Percentiles rank a stretch among this genome's conserved stretches.
Conservation (phyloP, 1,284 basidiomycete species). For the Xerocomus minutiporus region DNA sequence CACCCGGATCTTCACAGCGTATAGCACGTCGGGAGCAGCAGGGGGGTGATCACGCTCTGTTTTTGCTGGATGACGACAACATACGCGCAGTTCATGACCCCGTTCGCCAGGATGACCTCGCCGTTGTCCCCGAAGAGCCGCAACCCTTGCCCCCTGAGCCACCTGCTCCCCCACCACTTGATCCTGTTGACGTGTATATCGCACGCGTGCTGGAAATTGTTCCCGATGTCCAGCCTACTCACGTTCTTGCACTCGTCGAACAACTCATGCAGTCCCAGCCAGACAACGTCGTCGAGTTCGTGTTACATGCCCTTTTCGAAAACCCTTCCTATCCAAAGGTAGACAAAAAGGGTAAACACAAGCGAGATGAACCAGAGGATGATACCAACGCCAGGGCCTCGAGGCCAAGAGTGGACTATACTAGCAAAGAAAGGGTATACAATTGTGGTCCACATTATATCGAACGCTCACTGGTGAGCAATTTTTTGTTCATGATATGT, state of each 20-base stretch:
- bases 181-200: conserved; percentile 26
- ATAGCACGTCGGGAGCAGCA: not conserved
- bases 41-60: conserved; percentile 12
- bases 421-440: conserved; percentile 39
- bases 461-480: conserved; percentile 47
- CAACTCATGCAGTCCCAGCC: conserved; percentile 33
- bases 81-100: not conserved
- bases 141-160: conserved; percentile 1
- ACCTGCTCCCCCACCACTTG: conserved; percentile 1
- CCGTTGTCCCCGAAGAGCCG: not conserved
- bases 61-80: conserved; percentile 21
- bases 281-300: conserved; percentile 44
- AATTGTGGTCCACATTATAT: conserved; percentile 43
- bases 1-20: conserved; percentile 11
- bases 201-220: conserved; percentile 60
- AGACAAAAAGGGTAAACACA: conserved; percentile 53
- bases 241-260: conserved; percentile 45
- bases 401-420: conserved; percentile 46
- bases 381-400: conserved; percentile 18
- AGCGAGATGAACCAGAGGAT: conserved; percentile 31
- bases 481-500: not conserved
- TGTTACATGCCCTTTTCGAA: conserved; percentile 60
- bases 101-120: not conserved
- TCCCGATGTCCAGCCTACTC: conserved; percentile 57
- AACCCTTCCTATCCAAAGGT: conserved; percentile 56